phyloP scores from a whole-genome alignment of 306 rosid species.

The Inga leiocalycina region DNA sequence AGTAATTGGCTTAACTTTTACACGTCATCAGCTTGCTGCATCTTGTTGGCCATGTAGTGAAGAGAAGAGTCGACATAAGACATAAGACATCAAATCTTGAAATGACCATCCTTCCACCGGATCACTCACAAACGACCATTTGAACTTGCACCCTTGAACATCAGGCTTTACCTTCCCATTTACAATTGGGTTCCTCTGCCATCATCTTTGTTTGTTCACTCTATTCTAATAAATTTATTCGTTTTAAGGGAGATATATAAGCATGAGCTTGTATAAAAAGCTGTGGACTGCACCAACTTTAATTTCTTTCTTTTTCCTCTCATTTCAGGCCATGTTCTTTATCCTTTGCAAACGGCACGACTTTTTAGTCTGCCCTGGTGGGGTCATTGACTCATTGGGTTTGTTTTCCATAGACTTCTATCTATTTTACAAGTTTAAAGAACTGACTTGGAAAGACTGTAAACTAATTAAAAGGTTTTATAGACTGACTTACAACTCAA shows the following conservation, averaged over 20 bases:
- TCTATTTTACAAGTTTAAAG: too few species aligned
- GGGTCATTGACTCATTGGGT: too few species aligned
- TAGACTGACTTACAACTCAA: too few species aligned
- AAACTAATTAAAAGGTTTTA: too few species aligned
- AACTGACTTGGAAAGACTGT: too few species aligned
- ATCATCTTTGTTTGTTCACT: neutral
- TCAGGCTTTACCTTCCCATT: slow-evolving; percentile 49
- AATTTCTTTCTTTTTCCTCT: too few species aligned
- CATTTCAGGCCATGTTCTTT: too few species aligned
- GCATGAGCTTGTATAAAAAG: neutral
- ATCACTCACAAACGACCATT: slow-evolving; percentile 63
- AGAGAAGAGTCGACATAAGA: slow-evolving; percentile 28
- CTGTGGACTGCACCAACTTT: too few species aligned
- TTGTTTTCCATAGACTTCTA: too few species aligned
- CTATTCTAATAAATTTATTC: neutral
- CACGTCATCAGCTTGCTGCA: slow-evolving; percentile 27
- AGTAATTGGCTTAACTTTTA: too few species aligned
- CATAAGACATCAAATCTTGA: slow-evolving; percentile 34
- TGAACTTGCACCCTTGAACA: slow-evolving; percentile 45
- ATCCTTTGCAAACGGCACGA: too few species aligned
- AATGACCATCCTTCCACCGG: slow-evolving; percentile 51
- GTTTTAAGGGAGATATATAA: neutral
- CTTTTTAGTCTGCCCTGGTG: too few species aligned
- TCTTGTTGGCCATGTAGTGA: slow-evolving; percentile 43
- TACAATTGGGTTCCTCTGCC: slow-evolving; percentile 31